These are phyloP conservation scores for Cordyceps pruinosa DNA, from an alignment of 2,329 filamentous ascomycete genomes.

Conservation along the genomic window DNA sequence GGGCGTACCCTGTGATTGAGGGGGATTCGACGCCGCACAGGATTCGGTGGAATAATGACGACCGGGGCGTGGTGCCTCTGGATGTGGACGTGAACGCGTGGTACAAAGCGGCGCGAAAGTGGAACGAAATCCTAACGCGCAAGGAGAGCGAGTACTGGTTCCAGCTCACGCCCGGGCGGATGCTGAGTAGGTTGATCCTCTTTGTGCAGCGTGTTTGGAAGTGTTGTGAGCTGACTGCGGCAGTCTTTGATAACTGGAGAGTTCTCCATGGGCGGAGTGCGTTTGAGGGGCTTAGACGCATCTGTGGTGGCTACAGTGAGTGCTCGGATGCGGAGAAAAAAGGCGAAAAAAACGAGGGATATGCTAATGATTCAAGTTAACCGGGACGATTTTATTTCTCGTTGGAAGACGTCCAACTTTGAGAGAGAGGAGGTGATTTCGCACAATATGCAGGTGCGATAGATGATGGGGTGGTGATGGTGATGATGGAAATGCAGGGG, in stretches of 20 bases:
- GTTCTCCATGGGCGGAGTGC: conserved; percentile 79
- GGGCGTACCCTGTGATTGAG: conserved; percentile 65
- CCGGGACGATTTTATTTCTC: conserved; percentile 72
- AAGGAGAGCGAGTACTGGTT: conserved; percentile 67
- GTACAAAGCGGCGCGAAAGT: conserved; percentile 75
- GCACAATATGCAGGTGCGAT: conserved; percentile 25
- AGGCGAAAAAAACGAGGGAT: no score
- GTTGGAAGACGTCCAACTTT: conserved; percentile 66
- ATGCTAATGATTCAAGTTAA: conserved; percentile 47
- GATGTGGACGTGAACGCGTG: conserved; percentile 48
- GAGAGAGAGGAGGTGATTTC: conserved; percentile 37
- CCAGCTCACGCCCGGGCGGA: conserved; percentile 70
- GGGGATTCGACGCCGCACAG: conserved; percentile 45
- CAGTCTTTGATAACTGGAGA: conserved; percentile 95
- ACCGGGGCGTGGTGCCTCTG: conserved; percentile 65
- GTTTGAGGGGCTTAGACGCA: conserved; percentile 77
- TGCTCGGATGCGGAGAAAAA: conserved; percentile 22
- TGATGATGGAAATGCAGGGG: no score
- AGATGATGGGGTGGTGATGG: background rate
- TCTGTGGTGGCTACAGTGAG: conserved; percentile 88
- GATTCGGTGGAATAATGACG: conserved; percentile 90
- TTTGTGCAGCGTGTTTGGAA: background rate
- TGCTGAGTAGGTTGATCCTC: conserved; percentile 56
- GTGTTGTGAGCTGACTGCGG: background rate
- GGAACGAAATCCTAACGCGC: conserved; percentile 61